Base-by-base conservation (phyloP, 2,329 filamentous ascomycete species). In the Boeremia exigua region DNA sequence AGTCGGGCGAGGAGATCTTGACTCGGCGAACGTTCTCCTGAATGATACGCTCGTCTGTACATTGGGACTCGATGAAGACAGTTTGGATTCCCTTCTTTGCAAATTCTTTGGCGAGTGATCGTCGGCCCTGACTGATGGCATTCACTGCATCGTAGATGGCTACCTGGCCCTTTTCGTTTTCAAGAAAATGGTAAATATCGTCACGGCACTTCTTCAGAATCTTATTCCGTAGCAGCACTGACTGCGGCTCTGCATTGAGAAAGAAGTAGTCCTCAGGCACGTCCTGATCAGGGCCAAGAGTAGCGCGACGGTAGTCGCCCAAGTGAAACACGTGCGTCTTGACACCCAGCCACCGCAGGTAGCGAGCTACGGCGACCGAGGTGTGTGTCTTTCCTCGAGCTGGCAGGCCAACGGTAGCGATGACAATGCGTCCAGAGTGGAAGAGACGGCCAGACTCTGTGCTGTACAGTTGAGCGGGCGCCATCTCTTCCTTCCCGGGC, bases 111-210 rank as follows among this genome's bases (percentile, higher is more conserved):
- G 92, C 93, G 15, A 99, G 81, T 10, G 92, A 90, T 52, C 89
- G 86, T 42, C 95, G 87, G 14, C 92, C 93, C 54, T 85, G 87
- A 17, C 91, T 88, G 17, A 95, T 88, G 4, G 94, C 93, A 69
- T 99, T 99, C 15, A 99, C 96, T 27, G 96, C 95, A 77, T 99
- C 95, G 74, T 98, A 99, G 57, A 99, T 98, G 52, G 95, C 95
- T 51, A 99, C 94, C 73, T 99, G 95, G 11, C 95, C 95, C 67
- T 98, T 98, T 71, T 98, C 95, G 65, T 97, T 90, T 69, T 98
- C 96, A 39, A 99, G 80, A 82, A 96, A 99, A 51, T 90, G 88
- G 71, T 97, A 96, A 54, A 99, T 97, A 70, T 99, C 95, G 73
- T 98, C 93, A 56, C 95, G 88, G 67, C 95, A 99, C 74, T 96